Evolutionary conservation across 805 yeast species (phyloP).

Genomic region (Zygoascus biomembranicola): DNA sequence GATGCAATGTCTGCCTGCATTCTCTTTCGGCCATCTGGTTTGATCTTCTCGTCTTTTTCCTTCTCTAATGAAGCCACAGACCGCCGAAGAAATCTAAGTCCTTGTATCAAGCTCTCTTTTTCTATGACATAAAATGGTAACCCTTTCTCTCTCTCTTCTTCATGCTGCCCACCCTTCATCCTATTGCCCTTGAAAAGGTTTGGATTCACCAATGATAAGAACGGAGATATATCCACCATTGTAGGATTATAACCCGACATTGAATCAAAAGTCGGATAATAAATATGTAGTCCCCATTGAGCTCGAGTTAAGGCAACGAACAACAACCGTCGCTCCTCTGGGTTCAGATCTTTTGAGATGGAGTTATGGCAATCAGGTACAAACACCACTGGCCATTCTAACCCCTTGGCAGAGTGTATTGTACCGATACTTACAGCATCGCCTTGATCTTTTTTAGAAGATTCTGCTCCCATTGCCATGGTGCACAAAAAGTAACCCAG

Average conservation of each 20-base stretch:
- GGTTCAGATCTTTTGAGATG: background rate
- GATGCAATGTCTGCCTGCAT: background rate
- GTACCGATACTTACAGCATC: slow-evolving; percentile 56
- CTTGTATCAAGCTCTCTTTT: background rate
- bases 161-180: background rate
- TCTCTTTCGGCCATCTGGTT: background rate
- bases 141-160: background rate
- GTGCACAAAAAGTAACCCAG: slow-evolving; percentile 9
- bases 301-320: slow-evolving; percentile 91
- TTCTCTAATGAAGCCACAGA: background rate
- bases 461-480: slow-evolving; percentile 16
- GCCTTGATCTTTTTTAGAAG: background rate
- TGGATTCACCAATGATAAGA: background rate
- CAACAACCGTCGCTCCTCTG: slow-evolving; percentile 74
- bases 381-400: slow-evolving; percentile 92
- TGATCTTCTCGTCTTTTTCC: no score
- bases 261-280: background rate
- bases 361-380: slow-evolving; percentile 44
- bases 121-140: background rate
- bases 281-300: slow-evolving; percentile 27
- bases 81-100: background rate
- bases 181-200: background rate
- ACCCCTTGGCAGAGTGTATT: slow-evolving; percentile 86
- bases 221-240: background rate
- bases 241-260: background rate